Evolutionary conservation across 441 rosid species (phyloP).

Genomic region (Aquilaria agallochum): DNA sequence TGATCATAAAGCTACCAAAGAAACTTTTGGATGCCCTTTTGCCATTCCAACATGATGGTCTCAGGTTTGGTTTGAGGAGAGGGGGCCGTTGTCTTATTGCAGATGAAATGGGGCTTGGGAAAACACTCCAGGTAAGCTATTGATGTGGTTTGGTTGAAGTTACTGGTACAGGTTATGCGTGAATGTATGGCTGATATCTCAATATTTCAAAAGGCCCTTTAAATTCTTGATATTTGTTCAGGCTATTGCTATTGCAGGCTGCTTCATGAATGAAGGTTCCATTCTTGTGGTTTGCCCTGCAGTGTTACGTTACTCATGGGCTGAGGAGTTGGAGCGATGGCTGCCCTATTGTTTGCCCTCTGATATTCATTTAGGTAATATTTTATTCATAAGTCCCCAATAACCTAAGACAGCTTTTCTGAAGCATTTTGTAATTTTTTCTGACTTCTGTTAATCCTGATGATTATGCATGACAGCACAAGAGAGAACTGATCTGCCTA

Average conservation of each 20-base stretch:
- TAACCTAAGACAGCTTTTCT: too few relatives aligned
- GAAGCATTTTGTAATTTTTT: too few relatives aligned
- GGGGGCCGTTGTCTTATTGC: conserved; percentile 97
- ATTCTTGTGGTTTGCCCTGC: conserved; percentile 96
- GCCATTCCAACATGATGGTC: conserved; percentile 89
- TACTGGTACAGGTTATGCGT: not conserved
- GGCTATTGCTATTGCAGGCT: conserved; percentile 95
- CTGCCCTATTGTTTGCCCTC: conserved; percentile 84
- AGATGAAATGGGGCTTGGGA: conserved; percentile 99
- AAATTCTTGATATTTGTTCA: conserved; percentile 26
- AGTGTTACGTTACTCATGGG: conserved; percentile 86
- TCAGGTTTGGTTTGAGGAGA: conserved; percentile 73
- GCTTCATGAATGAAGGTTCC: conserved; percentile 75
- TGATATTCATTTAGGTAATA: conserved; percentile 85
- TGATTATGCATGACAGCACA: too few relatives aligned
- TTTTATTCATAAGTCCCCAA: not conserved
- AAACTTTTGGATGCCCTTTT: conserved; percentile 53
- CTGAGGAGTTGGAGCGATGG: conserved; percentile 96
- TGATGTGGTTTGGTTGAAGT: not conserved
- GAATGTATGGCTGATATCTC: not conserved
- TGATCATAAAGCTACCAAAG: conserved; percentile 59
- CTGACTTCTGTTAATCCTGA: too few relatives aligned
- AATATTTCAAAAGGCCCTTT: conserved; percentile 6
- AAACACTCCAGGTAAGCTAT: conserved; percentile 74
- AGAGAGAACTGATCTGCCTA: too few relatives aligned